Evolutionary conservation across 805 yeast genomes (phyloP).

Genomic region (Candida hispaniensis): DNA sequence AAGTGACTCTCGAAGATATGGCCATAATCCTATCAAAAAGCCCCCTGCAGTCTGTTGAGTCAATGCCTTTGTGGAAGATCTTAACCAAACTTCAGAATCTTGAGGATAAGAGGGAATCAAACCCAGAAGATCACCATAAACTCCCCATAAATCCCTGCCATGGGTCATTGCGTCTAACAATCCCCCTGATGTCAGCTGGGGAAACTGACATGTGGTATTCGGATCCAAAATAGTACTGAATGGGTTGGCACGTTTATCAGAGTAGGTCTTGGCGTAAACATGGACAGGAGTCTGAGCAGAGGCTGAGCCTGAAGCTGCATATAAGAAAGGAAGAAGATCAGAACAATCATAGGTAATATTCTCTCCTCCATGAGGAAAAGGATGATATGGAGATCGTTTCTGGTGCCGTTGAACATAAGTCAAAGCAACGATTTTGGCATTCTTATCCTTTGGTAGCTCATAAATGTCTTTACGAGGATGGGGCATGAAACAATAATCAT

Average conservation of each 20-base stretch:
- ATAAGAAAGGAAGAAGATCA: constrained; percentile 27
- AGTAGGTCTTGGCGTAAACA: constrained; percentile 22
- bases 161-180: constrained; percentile 33
- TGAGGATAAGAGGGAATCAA: constrained; percentile 32
- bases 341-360: constrained; percentile 25
- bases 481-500: constrained; percentile 39
- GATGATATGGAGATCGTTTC: constrained; percentile 36
- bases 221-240: constrained; percentile 18
- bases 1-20: constrained; percentile 24
- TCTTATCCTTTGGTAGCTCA: constrained; percentile 19
- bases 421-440: constrained; percentile 27
- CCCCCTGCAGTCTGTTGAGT: constrained; percentile 35
- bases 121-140: constrained; percentile 31
- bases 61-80: constrained; percentile 34
- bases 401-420: constrained; percentile 38
- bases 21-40: constrained; percentile 33
- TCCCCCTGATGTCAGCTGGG: constrained; percentile 35
- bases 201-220: constrained; percentile 32
- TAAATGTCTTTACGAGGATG: constrained; percentile 31
- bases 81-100: constrained; percentile 25
- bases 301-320: constrained; percentile 16
- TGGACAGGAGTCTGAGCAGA: constrained; percentile 19
- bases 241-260: constrained; percentile 26
- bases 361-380: constrained; percentile 26
- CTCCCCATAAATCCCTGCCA: constrained; percentile 32